A percentile compares a stretch with the other conserved stretches of the same genome.
Evolutionary conservation across 208 protist genomes (phyloP).

Genomic region (Leishmania amazonensis): DNA sequence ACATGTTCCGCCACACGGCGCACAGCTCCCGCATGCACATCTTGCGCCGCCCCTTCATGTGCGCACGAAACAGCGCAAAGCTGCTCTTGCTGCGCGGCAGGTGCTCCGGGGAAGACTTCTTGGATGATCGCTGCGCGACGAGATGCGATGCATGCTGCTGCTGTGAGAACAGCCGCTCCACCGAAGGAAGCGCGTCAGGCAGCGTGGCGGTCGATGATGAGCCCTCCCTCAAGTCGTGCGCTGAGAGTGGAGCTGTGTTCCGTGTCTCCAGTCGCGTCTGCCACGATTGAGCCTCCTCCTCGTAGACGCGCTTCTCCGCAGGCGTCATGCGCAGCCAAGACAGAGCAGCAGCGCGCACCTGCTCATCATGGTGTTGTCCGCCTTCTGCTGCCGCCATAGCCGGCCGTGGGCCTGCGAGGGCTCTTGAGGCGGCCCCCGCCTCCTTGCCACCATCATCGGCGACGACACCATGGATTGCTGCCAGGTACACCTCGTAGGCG

Average conservation of each 20-base stretch:
- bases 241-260: not conserved
- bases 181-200: not conserved
- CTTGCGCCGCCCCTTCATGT: constrained; percentile 14
- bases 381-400: constrained; percentile 2
- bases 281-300: constrained; percentile 22
- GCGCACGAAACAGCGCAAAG: constrained; percentile 39
- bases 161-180: not conserved
- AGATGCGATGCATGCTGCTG: not conserved
- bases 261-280: not conserved
- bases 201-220: not conserved
- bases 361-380: not conserved
- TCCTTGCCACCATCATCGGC: constrained; percentile 5
- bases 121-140: not conserved
- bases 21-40: constrained; percentile 20
- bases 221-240: not conserved
- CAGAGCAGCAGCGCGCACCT: constrained; percentile 13
- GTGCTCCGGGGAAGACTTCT: not conserved
- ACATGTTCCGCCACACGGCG: constrained; percentile 52
- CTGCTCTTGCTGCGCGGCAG: constrained; percentile 15
- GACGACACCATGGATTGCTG: constrained; percentile 25
- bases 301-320: constrained; percentile 16
- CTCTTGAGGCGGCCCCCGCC: not conserved
- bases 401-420: constrained; percentile 5
- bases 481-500: constrained; percentile 27
- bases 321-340: constrained; percentile 21